Conservation (phyloP, 768 basidiomycete genomes). For the Podaxis sp. region DNA sequence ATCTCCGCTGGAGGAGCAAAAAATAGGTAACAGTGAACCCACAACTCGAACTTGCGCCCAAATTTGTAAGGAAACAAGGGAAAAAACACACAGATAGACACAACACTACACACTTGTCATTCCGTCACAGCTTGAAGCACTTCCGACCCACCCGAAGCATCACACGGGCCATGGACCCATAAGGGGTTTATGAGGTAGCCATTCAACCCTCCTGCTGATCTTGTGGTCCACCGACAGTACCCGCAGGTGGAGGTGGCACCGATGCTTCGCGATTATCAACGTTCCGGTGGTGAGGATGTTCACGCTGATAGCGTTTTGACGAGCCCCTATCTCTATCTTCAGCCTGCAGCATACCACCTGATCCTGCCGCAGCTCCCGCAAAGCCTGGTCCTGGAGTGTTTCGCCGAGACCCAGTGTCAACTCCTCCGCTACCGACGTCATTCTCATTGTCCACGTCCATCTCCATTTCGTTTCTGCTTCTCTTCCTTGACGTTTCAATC, state of each 20-base stretch:
- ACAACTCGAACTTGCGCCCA: background rate
- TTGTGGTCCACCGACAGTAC: background rate
- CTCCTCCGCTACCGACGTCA: slow-evolving; percentile 34
- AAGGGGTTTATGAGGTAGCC: slow-evolving; percentile 28
- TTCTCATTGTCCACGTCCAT: slow-evolving; percentile 54
- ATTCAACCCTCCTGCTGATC: slow-evolving; percentile 30
- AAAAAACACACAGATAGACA: slow-evolving; percentile 1
- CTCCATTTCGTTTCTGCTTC: slow-evolving; percentile 57
- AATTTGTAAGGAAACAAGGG: background rate
- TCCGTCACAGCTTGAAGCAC: background rate
- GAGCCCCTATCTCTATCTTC: slow-evolving; percentile 26
- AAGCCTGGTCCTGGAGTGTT: slow-evolving; percentile 8
- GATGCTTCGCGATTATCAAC: slow-evolving; percentile 35
- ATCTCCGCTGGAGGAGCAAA: slow-evolving; percentile 5
- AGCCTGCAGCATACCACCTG: slow-evolving; percentile 36
- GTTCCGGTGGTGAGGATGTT: slow-evolving; percentile 35
- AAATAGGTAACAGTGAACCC: slow-evolving; percentile 8
- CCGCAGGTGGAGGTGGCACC: background rate
- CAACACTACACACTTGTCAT: background rate
- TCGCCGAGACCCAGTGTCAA: background rate
- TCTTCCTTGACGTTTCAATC: slow-evolving; percentile 50
- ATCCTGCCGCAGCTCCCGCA: slow-evolving; percentile 25
- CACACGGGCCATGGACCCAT: slow-evolving; percentile 12
- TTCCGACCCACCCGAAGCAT: background rate
- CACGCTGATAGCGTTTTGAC: slow-evolving; percentile 59